These are phyloP conservation scores for Trichoderma brevicompactum DNA, from an alignment of 2,329 filamentous ascomycete genomes.

Conservation along the genomic window DNA sequence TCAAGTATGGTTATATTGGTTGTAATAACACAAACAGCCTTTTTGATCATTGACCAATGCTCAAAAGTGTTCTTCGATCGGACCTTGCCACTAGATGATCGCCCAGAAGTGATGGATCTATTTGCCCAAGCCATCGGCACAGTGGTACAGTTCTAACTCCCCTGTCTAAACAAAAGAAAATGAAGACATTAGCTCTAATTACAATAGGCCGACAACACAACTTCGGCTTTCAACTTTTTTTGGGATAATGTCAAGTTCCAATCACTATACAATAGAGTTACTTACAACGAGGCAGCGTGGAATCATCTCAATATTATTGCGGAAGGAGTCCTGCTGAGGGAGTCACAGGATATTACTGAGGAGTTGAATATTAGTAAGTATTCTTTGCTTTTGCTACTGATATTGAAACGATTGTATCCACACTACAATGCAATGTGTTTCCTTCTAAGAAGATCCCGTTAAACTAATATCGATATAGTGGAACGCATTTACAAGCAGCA, in stretches of 20 bases:
- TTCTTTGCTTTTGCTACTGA: too few species aligned
- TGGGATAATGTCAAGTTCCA: neutral
- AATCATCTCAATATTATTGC: neutral
- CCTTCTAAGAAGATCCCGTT: neutral
- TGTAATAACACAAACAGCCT: neutral
- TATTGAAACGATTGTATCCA: too few species aligned
- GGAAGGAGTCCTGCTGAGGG: neutral
- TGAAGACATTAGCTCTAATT: neutral
- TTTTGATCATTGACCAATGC: neutral
- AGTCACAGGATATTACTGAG: neutral
- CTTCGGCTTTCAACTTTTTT: neutral
- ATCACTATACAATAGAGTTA: too few species aligned
- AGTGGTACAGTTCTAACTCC: too few species aligned
- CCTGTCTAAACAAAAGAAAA: neutral
- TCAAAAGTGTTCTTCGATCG: slow-evolving; percentile 11
- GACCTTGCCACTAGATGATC: neutral
- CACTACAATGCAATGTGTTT: too few species aligned
- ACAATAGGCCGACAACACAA: neutral
- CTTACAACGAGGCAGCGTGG: too few species aligned
- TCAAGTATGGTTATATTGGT: neutral
- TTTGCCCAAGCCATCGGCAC: slow-evolving; percentile 8
- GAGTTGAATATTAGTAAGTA: neutral
- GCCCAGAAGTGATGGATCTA: slow-evolving; percentile 8
- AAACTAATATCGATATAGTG: neutral
- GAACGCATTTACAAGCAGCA: slow-evolving; percentile 5